phyloP scores from a whole-genome alignment of 2,329 filamentous ascomycete genomes.

The Cladosporium sp. region DNA sequence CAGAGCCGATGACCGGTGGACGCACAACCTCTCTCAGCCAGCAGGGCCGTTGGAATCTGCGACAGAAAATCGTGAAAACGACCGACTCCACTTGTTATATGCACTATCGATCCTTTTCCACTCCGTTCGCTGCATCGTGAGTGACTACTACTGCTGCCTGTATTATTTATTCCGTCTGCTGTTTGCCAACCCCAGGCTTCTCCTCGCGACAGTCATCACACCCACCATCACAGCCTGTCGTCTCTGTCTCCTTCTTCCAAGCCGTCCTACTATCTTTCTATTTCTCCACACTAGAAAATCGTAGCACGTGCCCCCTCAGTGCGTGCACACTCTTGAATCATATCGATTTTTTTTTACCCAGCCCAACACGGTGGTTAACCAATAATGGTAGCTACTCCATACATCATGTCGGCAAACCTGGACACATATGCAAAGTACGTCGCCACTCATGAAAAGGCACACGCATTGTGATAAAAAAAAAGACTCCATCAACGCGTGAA shows the following conservation, averaged over 20 bases:
- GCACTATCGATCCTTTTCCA: constrained; percentile 10
- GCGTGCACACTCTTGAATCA: constrained; percentile 4
- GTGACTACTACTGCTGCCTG: not conserved
- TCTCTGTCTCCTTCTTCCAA: not conserved
- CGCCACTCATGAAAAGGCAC: not conserved
- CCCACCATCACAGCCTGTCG: too few relatives aligned
- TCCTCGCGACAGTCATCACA: not conserved
- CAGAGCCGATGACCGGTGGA: too few relatives aligned
- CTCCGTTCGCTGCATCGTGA: constrained; percentile 4
- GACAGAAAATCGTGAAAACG: constrained; percentile 11
- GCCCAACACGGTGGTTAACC: constrained; percentile 2
- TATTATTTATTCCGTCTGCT: not conserved
- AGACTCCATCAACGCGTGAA: too few relatives aligned
- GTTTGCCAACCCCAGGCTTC: too few relatives aligned
- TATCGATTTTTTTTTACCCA: not conserved
- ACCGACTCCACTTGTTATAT: constrained; percentile 6
- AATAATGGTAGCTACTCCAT: constrained; percentile 14
- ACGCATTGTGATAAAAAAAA: too few relatives aligned
- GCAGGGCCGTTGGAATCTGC: not conserved
- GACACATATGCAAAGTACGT: constrained; percentile 31
- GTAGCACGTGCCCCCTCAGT: constrained; percentile 6
- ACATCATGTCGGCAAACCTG: constrained; percentile 22
- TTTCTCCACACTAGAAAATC: constrained; percentile 2
- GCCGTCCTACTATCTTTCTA: not conserved
- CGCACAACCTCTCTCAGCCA: too few relatives aligned